These are phyloP conservation scores for Gaeumannomyces tritici DNA, from an alignment of 2,329 filamentous ascomycete species.

Conservation along the genomic window DNA sequence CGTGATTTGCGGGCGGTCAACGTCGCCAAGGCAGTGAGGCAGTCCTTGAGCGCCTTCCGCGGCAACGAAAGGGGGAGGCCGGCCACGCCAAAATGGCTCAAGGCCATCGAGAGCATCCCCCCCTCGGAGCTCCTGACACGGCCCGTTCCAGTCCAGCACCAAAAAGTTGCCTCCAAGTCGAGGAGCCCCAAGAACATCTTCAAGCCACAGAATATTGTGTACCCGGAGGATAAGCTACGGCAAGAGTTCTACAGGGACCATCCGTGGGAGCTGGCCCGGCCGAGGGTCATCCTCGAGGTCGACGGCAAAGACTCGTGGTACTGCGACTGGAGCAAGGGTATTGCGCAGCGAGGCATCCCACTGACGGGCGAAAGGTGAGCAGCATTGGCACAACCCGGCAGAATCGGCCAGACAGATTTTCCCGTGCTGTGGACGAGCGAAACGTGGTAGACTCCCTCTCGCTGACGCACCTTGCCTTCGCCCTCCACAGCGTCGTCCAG, in stretches of 20 bases:
- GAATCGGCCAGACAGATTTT: neutral
- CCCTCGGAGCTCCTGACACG: slow-evolving; percentile 50
- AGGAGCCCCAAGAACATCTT: slow-evolving; percentile 68
- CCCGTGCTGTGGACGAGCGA: neutral
- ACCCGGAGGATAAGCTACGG: slow-evolving; percentile 76
- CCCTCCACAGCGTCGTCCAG: slow-evolving; percentile 67
- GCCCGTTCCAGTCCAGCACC: slow-evolving; percentile 38
- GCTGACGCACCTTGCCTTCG: neutral
- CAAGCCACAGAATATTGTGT: slow-evolving; percentile 66
- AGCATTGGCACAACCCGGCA: slow-evolving; percentile 10
- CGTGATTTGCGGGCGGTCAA: slow-evolving; percentile 3
- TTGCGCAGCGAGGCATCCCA: slow-evolving; percentile 65
- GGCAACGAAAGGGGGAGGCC: neutral
- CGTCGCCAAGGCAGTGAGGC: neutral
- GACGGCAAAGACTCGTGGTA: slow-evolving; percentile 71
- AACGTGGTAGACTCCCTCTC: neutral
- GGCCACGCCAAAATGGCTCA: slow-evolving; percentile 37
- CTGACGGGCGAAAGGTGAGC: slow-evolving; percentile 75
- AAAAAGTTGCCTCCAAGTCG: slow-evolving; percentile 27
- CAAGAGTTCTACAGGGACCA: slow-evolving; percentile 84
- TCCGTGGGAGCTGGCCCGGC: slow-evolving; percentile 91
- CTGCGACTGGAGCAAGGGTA: slow-evolving; percentile 68
- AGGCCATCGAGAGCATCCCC: slow-evolving; percentile 41
- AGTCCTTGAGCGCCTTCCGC: slow-evolving; percentile 19
- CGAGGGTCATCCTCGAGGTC: slow-evolving; percentile 73